Evolutionary conservation across 140 eudicot species (phyloP), one percentile per base, ranked within the genome.

Genomic region (Senecio squalidus): DNA sequence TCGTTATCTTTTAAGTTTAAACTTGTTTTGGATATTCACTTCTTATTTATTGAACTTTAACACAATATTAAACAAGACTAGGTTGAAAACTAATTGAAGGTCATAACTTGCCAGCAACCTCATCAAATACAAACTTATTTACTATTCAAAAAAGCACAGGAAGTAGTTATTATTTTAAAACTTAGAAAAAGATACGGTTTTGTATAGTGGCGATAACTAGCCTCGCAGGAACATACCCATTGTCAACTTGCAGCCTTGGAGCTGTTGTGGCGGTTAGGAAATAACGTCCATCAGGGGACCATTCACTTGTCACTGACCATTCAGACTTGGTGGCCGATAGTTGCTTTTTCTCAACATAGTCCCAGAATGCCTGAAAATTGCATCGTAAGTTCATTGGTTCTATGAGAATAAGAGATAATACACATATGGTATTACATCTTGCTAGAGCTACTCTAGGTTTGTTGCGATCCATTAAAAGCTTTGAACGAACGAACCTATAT

Each of bases 191-290:
- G 23, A 15, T 29, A 60, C 16, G 39, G 62, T 18, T 67, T 50
- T 62, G 22, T 16, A 48, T 40, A 43, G 63, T 17, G 15, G 38
- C 15, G 53, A 22, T 34, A 58, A 10, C 18, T 27, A 47, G 44
- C n/a, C 55, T 29, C 62, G 21, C 36, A 60, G 29, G 47, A 55
- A 39, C 79, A 67, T 81, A 91, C 98, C 98, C 98, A 43, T 91
- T 91, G 75, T 91, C 98, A 56, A 91, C 86, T 81, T 86, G 98
- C 33, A 78, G 73, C 49, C 98, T 83, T 33, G 98, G 98, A 67
- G 98, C 96, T 60, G 98, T 91, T 58, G 98, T 83, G 30, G 98
- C 94, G 18, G 91, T 83, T 92, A 91, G 40, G 78, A 91, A 91
- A 70, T 83, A 91, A 30, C 69, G 83, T 15, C 98, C 98, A 74